These are phyloP conservation scores for Obba rivulosa DNA, from an alignment of 768 basidiomycete genomes.

Conservation along the genomic window DNA sequence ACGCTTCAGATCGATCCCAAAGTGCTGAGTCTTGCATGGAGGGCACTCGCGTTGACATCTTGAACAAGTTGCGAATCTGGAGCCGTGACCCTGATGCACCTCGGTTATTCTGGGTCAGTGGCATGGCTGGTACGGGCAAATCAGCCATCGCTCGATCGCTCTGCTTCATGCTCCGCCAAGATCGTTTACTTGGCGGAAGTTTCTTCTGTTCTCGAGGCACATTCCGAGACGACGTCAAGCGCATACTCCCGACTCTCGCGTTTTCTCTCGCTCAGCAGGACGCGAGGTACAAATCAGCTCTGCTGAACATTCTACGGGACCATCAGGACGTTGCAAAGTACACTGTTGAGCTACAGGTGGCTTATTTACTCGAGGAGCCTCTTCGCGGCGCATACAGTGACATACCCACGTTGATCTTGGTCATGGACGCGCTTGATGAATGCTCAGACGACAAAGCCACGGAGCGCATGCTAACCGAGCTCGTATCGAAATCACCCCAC, in stretches of 20 bases:
- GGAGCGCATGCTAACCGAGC: background rate
- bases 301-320: constrained; percentile 7
- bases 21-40: no score
- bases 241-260: constrained; percentile 21
- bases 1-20: no score
- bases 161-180: constrained; percentile 14
- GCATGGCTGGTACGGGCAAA: constrained; percentile 33
- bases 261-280: constrained; percentile 1
- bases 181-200: constrained; percentile 24
- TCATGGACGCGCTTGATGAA: constrained; percentile 35
- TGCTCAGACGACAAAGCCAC: constrained; percentile 7
- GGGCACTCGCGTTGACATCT: background rate
- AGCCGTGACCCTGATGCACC: background rate
- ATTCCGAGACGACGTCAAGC: background rate
- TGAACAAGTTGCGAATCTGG: constrained; percentile 1
- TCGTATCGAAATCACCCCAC: background rate
- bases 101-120: constrained; percentile 10
- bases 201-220: constrained; percentile 27
- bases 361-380: constrained; percentile 4
- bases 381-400: constrained; percentile 4
- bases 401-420: constrained; percentile 1
- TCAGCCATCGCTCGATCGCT: constrained; percentile 32
- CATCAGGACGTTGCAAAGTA: constrained; percentile 1
- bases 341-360: no score
- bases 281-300: constrained; percentile 21